Conservation (phyloP, 495 filamentous ascomycete genomes). For the Xylaria curta region DNA sequence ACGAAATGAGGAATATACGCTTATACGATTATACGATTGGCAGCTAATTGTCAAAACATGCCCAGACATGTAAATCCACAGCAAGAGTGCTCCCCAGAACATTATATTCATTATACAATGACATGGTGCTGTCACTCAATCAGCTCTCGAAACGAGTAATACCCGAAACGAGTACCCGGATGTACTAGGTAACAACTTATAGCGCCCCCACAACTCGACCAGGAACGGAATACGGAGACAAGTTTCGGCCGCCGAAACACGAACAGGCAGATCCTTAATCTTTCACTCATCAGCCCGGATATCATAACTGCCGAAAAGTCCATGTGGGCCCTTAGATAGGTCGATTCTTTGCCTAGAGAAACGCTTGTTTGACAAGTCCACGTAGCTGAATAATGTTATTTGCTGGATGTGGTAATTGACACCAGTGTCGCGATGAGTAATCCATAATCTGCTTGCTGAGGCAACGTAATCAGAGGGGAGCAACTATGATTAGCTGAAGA, state of each 20-base stretch:
- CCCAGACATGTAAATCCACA: not conserved
- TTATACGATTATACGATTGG: not conserved
- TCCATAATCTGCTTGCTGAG: not conserved
- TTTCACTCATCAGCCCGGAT: conserved; percentile 1
- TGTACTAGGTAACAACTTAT: not conserved
- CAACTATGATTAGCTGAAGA: not conserved
- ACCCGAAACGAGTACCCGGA: not conserved
- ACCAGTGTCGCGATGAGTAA: not conserved
- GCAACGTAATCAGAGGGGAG: conserved; percentile 2
- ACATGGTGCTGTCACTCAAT: not conserved
- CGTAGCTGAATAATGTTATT: conserved; percentile 2
- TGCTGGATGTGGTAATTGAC: conserved; percentile 13
- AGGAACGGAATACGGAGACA: not conserved
- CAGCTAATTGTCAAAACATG: not conserved
- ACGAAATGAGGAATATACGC: not conserved
- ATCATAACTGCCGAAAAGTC: conserved; percentile 2
- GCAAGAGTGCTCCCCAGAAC: not conserved
- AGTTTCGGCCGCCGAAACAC: conserved; percentile 6
- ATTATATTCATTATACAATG: not conserved
- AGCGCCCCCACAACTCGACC: not conserved
- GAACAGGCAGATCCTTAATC: not conserved
- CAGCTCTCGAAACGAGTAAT: not conserved
- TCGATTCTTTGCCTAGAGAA: not conserved
- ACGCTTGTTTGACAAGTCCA: not conserved
- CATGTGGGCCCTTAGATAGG: not conserved